Percentiles rank a stretch among this genome's conserved stretches.
Conservation (phyloP, 2,329 filamentous ascomycete genomes). For the Cladosporium sp. region DNA sequence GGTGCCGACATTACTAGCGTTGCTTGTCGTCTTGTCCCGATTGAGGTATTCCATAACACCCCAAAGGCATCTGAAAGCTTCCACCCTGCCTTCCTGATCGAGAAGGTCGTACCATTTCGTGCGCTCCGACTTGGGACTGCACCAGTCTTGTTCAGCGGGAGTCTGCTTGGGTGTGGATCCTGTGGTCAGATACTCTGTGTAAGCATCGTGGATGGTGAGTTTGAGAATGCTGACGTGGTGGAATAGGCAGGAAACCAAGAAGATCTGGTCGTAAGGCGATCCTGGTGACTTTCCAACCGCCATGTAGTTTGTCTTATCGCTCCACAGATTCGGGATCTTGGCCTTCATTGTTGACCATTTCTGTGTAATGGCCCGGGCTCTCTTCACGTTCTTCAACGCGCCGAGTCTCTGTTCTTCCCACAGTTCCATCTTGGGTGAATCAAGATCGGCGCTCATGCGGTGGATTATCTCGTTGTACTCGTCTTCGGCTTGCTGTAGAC, state of each 20-base stretch:
- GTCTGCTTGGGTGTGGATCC: slow-evolving; percentile 39
- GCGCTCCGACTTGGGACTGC: slow-evolving; percentile 54
- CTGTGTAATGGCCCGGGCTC: slow-evolving; percentile 46
- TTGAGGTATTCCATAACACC: slow-evolving; percentile 57
- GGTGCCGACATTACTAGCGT: not conserved
- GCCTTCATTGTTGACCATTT: slow-evolving; percentile 52
- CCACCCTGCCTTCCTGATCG: slow-evolving; percentile 53
- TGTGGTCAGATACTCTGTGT: slow-evolving; percentile 55
- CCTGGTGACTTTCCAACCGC: slow-evolving; percentile 55
- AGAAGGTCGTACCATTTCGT: slow-evolving; percentile 63
- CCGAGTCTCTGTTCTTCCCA: slow-evolving; percentile 23
- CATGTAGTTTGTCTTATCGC: slow-evolving; percentile 56
- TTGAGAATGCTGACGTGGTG: slow-evolving; percentile 63
- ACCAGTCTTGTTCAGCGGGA: slow-evolving; percentile 47
- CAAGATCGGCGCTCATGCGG: not conserved
- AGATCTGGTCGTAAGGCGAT: slow-evolving; percentile 50
- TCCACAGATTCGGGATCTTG: slow-evolving; percentile 55
- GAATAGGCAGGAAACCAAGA: slow-evolving; percentile 62
- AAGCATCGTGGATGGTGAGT: slow-evolving; percentile 57
- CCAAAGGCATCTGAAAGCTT: slow-evolving; percentile 60
- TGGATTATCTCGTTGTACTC: slow-evolving; percentile 25
- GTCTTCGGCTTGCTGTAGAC: slow-evolving; percentile 37
- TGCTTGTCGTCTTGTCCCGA: slow-evolving; percentile 6
- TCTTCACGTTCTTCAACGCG: slow-evolving; percentile 30
- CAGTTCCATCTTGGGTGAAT: slow-evolving; percentile 7